Conservation (phyloP, 257 asterid genomes). For the Nyctanthes arbortristis region DNA sequence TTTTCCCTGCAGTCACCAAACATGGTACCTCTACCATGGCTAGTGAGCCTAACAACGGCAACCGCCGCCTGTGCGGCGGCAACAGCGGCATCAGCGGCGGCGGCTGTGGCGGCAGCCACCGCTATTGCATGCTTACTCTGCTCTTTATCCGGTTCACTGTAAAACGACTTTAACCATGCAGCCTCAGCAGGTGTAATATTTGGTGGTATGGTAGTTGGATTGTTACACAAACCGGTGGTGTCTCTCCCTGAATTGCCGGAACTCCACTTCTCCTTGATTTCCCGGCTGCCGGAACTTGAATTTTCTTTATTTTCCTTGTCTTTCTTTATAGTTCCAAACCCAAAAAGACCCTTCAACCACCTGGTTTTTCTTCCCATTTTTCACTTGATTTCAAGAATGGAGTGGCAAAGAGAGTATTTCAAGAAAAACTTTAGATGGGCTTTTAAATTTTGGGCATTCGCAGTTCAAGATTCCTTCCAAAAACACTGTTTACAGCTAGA, state of each 20-base stretch:
- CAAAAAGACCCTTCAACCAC: conserved; percentile 61
- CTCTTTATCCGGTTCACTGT: conserved; percentile 44
- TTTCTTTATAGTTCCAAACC: conserved; percentile 47
- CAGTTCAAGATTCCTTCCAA: neutral
- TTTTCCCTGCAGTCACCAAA: conserved; percentile 44
- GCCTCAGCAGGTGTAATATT: conserved; percentile 82
- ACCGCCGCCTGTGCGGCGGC: conserved; percentile 88
- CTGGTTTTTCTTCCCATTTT: conserved; percentile 63
- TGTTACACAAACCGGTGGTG: conserved; percentile 35
- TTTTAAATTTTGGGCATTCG: neutral
- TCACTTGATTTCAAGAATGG: neutral
- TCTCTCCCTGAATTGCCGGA: conserved; percentile 35
- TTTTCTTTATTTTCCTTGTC: conserved; percentile 24
- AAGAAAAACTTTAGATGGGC: neutral
- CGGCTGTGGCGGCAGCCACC: conserved; percentile 91
- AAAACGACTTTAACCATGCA: conserved; percentile 70
- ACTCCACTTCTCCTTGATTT: conserved; percentile 13
- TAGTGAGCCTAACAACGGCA: conserved; percentile 72
- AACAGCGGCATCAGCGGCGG: conserved; percentile 82
- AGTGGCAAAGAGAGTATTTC: conserved; percentile 8
- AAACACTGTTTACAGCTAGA: conserved; percentile 5
- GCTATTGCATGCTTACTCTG: conserved; percentile 89
- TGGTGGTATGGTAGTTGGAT: conserved; percentile 63
- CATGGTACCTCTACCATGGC: conserved; percentile 50
- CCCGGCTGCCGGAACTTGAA: conserved; percentile 23